Percentiles rank a stretch among this genome's conserved stretches.
Evolutionary conservation across 2,329 filamentous ascomycete species (phyloP).

Genomic region (Eutypella sp.): DNA sequence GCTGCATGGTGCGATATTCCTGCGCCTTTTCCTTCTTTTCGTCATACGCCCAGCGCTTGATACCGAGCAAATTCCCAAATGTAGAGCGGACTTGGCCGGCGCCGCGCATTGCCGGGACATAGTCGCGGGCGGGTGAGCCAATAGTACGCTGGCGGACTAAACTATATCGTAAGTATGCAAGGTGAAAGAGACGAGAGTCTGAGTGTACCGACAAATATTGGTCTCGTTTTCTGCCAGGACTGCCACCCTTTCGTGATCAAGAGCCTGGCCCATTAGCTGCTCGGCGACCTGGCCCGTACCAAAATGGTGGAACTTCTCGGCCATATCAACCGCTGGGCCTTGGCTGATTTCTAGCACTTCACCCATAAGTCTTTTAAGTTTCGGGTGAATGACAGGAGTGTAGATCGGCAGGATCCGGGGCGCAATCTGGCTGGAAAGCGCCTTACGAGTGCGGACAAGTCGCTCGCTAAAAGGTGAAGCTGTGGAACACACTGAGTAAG

Average conservation of each 20-base stretch:
- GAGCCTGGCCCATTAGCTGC: slow-evolving; percentile 1
- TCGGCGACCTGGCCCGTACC: slow-evolving; percentile 1
- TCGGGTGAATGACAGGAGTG: slow-evolving; percentile 1
- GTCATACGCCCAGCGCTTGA: background rate
- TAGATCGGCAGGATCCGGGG: background rate
- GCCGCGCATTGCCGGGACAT: background rate
- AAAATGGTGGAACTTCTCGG: slow-evolving; percentile 1
- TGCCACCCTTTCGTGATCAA: background rate
- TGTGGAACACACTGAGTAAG: background rate
- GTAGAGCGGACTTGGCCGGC: background rate
- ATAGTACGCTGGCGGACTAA: slow-evolving; percentile 1
- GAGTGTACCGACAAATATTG: background rate
- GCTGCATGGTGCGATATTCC: background rate
- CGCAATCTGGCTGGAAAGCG: background rate
- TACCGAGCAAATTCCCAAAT: background rate
- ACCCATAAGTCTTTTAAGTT: background rate
- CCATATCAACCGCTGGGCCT: background rate
- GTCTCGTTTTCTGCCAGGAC: background rate
- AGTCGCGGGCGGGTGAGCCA: slow-evolving; percentile 1
- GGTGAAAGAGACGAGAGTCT: background rate
- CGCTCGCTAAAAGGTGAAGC: background rate
- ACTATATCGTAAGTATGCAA: background rate
- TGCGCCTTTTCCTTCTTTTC: background rate
- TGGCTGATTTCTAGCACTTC: background rate
- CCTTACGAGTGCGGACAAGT: slow-evolving; percentile 1